Base-by-base conservation (phyloP, 2,329 filamentous ascomycete species). In the Emergomyces orientalis region DNA sequence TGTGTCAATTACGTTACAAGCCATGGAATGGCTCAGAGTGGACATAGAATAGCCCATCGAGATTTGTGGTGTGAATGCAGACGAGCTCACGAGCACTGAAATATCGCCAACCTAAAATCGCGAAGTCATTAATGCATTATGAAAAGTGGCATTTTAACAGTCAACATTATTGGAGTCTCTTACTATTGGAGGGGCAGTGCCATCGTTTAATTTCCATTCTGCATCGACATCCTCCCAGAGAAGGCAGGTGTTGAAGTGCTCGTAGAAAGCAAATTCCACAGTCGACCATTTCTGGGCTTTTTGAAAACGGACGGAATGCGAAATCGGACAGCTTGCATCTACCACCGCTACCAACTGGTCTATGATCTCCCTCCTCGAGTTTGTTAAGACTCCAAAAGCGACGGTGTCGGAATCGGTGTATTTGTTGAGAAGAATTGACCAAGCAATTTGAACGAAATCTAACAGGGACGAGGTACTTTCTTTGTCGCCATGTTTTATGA, bases 331-430 rank as follows among this genome's bases (percentile, higher is more conserved):
- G 37, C 22, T 25, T 34, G 17, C 19, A 27, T 56, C 13, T 41
- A 56, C 30, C 30, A 34, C 54, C 6, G 54, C 54, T 41, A 41
- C 11, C 54, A n/a, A 7, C 9, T 34, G 54, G 17, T 56, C 52
- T 9, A 34, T 56, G 6, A 56, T 27, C 2, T 37, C 13, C 54
- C 27, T 5, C 11, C 19, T 56, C 19, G 19, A n/a, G 13, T 3
- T 25, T 25, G 30, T 4, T 22, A 34, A 11, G 59, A 74, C 74
- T 9, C 73, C 75, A 69, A 76, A 78, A 2, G 74, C 55, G 11
- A 76, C 71, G 59, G 76, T 73, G 39, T 76, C 69, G 11, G 70
- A 72, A 2, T 69, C 71, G 9, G 72, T 71, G 57, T 74, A 75
- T 9, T 67, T 69, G 7, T 70, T 69, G 0, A 76, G 62, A 6